phyloP scores from a whole-genome alignment of 371 early-diverging fungal genomes.

The Lichtheimia hyalospora region DNA sequence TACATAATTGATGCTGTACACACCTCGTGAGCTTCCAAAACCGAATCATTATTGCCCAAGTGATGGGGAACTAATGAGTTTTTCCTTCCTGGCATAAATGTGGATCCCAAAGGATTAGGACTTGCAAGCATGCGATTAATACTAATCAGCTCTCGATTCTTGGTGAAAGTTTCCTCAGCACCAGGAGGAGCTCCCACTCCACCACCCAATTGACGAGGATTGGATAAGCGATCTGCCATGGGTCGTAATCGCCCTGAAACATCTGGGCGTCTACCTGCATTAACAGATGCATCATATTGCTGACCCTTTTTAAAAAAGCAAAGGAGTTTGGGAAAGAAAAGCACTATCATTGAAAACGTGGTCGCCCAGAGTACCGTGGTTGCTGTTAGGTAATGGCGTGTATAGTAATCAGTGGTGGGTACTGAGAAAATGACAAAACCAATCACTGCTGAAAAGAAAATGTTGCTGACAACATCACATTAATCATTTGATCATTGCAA shows the following conservation, averaged over 20 bases:
- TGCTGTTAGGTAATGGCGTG: constrained; percentile 52
- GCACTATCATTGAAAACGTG: constrained; percentile 49
- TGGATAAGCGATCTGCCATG: not conserved
- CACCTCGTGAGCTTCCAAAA: constrained; percentile 56
- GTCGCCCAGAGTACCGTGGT: constrained; percentile 58
- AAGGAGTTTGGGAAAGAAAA: constrained; percentile 58
- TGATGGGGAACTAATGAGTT: not conserved
- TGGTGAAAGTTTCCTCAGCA: constrained; percentile 4
- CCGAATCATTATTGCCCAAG: not conserved
- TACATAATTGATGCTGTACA: not conserved
- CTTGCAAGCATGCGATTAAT: constrained; percentile 29
- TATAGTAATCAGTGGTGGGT: constrained; percentile 49
- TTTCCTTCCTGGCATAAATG: not conserved
- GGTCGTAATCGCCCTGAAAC: constrained; percentile 18
- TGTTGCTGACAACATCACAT: constrained; percentile 36
- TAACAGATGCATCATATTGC: not conserved
- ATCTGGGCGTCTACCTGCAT: constrained; percentile 23
- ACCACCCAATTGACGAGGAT: not conserved
- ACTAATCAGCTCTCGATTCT: constrained; percentile 23
- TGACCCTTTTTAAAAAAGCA: constrained; percentile 24
- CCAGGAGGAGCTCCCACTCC: not conserved
- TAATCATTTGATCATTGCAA: not conserved
- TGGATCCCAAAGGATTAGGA: not conserved
- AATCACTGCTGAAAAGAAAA: constrained; percentile 54
- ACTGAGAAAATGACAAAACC: constrained; percentile 52